phyloP scores from a whole-genome alignment of 108 stramenopile species.

The Cyclostephanos invisitatus region DNA sequence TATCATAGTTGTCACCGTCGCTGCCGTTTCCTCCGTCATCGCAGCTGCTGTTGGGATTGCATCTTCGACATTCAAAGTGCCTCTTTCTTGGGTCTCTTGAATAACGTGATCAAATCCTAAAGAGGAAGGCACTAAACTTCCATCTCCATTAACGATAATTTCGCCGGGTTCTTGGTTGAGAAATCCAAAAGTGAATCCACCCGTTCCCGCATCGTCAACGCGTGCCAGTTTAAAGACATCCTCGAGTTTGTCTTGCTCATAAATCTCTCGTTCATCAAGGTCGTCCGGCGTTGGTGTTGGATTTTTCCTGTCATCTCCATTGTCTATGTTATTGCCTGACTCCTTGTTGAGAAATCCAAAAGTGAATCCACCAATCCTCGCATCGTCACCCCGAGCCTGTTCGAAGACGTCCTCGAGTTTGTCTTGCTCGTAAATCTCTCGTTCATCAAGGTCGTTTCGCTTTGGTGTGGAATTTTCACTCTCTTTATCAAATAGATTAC shows the following conservation, averaged over 20 bases:
- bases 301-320: neutral
- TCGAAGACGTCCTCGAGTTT: constrained; percentile 78
- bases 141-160: neutral
- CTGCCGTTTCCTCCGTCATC: too few relatives aligned
- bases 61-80: neutral
- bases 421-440: constrained; percentile 63
- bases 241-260: constrained; percentile 76
- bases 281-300: neutral
- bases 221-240: constrained; percentile 74
- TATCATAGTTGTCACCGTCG: neutral
- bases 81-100: neutral
- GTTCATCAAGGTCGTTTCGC: constrained; percentile 1
- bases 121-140: constrained; percentile 16
- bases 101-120: constrained; percentile 52
- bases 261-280: constrained; percentile 36
- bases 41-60: neutral
- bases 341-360: constrained; percentile 30
- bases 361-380: constrained; percentile 42
- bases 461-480: neutral
- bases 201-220: constrained; percentile 18
- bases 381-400: constrained; percentile 53
- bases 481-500: constrained; percentile 8
- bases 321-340: neutral
- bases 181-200: constrained; percentile 53
- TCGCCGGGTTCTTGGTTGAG: constrained; percentile 2